These are phyloP conservation scores for Anisodus acutangulus DNA, from an alignment of 257 asterid genomes.

Conservation along the genomic window DNA sequence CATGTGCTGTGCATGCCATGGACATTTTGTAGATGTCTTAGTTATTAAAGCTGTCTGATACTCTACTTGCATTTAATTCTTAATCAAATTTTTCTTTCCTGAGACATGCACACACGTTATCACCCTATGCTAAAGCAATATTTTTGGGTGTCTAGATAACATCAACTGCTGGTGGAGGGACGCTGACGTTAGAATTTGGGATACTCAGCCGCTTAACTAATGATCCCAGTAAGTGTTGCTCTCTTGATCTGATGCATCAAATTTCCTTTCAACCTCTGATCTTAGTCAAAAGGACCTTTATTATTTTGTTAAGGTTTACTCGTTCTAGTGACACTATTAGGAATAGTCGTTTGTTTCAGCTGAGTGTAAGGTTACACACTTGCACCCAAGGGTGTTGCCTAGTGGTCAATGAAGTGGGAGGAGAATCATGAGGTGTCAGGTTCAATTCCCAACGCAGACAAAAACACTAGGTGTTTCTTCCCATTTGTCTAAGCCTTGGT, in stretches of 20 bases:
- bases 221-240: slow-evolving; percentile 67
- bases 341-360: neutral
- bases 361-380: neutral
- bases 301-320: neutral
- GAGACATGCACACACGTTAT: slow-evolving; percentile 21
- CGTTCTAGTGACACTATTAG: neutral
- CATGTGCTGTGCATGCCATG: neutral
- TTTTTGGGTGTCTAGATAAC: slow-evolving; percentile 67
- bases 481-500: too few species aligned
- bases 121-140: slow-evolving; percentile 27
- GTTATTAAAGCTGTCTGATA: slow-evolving; percentile 18
- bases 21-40: neutral
- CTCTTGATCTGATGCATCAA: slow-evolving; percentile 12
- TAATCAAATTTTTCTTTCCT: slow-evolving; percentile 7
- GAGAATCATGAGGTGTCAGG: too few species aligned
- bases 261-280: slow-evolving; percentile 11
- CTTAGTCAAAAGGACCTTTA: slow-evolving; percentile 21
- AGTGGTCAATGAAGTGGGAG: too few species aligned
- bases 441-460: too few species aligned
- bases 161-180: slow-evolving; percentile 99
- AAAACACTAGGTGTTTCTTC: too few species aligned
- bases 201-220: slow-evolving; percentile 94
- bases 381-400: neutral
- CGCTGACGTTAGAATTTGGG: slow-evolving; percentile 94
- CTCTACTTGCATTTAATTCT: neutral